These are phyloP conservation scores for Vigna hirtella DNA, from an alignment of 306 rosid species.

Conservation along the genomic window DNA sequence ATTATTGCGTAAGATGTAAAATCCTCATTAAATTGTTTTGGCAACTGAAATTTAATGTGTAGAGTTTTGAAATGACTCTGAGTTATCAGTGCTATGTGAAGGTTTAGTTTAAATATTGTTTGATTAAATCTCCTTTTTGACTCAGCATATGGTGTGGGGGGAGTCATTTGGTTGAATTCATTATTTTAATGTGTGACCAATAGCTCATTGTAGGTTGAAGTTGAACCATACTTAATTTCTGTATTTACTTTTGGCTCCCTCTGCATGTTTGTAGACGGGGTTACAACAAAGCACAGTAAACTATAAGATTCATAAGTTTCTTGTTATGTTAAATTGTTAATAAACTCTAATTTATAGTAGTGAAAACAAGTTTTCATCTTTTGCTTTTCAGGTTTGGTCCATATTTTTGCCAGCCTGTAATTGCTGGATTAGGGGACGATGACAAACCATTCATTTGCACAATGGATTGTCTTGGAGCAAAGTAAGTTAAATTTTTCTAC, in stretches of 20 bases:
- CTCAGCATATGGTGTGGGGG: background rate
- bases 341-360: constrained; percentile 1
- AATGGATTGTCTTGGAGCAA: constrained; percentile 95
- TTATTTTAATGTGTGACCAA: background rate
- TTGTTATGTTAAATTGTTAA: background rate
- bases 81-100: background rate
- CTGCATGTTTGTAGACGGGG: constrained; percentile 1
- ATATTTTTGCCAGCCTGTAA: constrained; percentile 93
- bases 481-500: constrained; percentile 61
- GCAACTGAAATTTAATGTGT: background rate
- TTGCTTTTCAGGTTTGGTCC: constrained; percentile 82
- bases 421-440: constrained; percentile 92
- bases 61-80: background rate
- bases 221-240: background rate
- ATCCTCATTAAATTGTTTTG: background rate
- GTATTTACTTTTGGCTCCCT: constrained; percentile 18
- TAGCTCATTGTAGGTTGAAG: background rate
- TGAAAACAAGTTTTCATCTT: constrained; percentile 23
- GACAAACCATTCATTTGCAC: constrained; percentile 97
- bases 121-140: background rate
- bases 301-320: constrained; percentile 12
- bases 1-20: no score
- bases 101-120: background rate
- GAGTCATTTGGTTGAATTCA: background rate
- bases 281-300: background rate